Evolutionary conservation across 2,329 filamentous ascomycete species (phyloP), one percentile per base, ranked within the genome.

Genomic region (Chaetothyriales sp.): DNA sequence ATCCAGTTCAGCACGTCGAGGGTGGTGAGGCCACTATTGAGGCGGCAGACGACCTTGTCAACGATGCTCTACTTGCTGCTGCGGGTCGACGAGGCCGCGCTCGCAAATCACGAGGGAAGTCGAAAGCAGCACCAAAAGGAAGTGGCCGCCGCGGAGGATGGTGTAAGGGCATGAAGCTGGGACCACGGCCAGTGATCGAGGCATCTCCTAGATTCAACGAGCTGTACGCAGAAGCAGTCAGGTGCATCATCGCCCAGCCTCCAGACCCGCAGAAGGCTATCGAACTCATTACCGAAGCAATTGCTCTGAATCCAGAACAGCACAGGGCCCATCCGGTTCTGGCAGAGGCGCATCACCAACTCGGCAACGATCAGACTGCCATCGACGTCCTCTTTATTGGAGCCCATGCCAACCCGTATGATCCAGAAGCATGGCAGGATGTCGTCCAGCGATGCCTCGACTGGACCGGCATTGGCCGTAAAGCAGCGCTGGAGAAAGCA

Each of bases 311-410:
- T 57, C 78, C 79, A 0, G 78, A 81, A 61, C 76, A 81, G 56
- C 81, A 77, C 61, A 70, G 73, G 25, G 76, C 78, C 12, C 77
- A 82, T 65, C 76, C 73, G 49, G 66, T 81, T 18, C 66, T 81
- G 6, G 78, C 78, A 0, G 75, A 81, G 54, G 76, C 80, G 48
- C 73, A 78, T 48, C 63, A 74, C 8, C 70, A 71, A 10, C 71
- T 73, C 61, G 77, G 75, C n/a, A 70, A 78, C 45, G 70, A 74
- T 36, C 70, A 75, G 49, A 77, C 78, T 55, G 73, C 77, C 1
- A 63, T 80, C 39, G 69, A 72, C 43, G 76, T 75, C 44, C 64
- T 81, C 9, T 74, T 77, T 54, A 73, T 70, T 48, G 79, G 78
- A 50, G 78, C 78, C 20, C 74, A 78, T 51, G 76, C 75, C 1